A percentile compares a stretch with the other conserved stretches of the same genome.
Evolutionary conservation across 306 rosid genomes (phyloP).

Genomic region (Ceratonia siliqua): DNA sequence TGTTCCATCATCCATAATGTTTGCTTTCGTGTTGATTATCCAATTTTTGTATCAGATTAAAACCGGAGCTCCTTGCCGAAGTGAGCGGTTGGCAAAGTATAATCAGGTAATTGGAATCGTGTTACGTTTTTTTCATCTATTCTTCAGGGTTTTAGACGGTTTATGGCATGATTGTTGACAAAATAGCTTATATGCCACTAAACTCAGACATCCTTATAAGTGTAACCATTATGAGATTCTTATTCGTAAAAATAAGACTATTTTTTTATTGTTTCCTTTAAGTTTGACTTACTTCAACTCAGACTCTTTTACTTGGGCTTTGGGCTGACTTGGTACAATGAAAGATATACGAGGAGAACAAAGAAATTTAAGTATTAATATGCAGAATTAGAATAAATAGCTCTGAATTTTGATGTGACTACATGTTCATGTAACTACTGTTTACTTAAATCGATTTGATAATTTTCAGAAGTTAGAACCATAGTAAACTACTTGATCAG

Average conservation of each 20-base stretch:
- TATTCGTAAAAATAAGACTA: not conserved
- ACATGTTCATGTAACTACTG: not conserved
- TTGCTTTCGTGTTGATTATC: constrained; percentile 38
- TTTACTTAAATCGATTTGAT: not conserved
- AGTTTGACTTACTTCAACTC: not conserved
- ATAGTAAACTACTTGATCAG: not conserved
- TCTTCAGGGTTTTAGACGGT: not conserved
- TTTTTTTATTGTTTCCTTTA: not conserved
- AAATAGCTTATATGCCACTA: not conserved
- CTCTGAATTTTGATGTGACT: not conserved
- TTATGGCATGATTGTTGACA: constrained; percentile 4
- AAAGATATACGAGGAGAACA: not conserved
- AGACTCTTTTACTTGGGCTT: not conserved
- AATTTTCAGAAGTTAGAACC: not conserved
- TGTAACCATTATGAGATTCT: not conserved
- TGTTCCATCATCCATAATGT: constrained; percentile 1
- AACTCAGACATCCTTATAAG: not conserved
- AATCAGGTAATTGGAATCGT: constrained; percentile 67
- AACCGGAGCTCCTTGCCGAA: constrained; percentile 98
- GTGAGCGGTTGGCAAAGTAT: constrained; percentile 98
- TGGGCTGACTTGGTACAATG: not conserved
- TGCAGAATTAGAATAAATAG: not conserved
- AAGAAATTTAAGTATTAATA: constrained; percentile 1
- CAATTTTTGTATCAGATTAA: constrained; percentile 65
- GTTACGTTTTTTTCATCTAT: not conserved